phyloP scores from a whole-genome alignment of 2,329 filamentous ascomycete genomes.

The Beauveria caledonica region DNA sequence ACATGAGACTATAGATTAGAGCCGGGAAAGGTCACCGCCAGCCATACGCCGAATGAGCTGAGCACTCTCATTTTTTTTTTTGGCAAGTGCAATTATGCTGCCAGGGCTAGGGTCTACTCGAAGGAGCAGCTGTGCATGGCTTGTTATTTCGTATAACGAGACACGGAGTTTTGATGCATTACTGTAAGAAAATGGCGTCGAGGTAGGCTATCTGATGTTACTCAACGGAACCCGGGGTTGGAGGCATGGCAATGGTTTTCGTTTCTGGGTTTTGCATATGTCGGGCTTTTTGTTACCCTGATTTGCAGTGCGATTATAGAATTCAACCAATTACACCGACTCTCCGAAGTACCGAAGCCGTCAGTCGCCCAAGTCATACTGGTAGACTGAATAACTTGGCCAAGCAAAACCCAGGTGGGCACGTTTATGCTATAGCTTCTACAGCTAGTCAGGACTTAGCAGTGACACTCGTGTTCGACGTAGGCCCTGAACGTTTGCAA shows the following conservation, averaged over 20 bases:
- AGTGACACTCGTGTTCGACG: neutral
- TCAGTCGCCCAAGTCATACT: too few relatives aligned
- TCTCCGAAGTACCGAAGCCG: too few relatives aligned
- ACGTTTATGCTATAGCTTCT: neutral
- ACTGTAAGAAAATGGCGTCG: conserved; percentile 2
- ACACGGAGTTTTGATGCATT: neutral
- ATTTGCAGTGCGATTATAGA: neutral
- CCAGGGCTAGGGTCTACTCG: neutral
- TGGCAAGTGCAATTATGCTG: neutral
- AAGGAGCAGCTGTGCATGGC: neutral
- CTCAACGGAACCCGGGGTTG: neutral
- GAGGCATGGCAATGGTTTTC: neutral
- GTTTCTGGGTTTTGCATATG: neutral
- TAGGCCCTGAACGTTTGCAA: neutral
- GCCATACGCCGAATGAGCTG: neutral
- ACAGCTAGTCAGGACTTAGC: too few relatives aligned
- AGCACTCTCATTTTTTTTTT: neutral
- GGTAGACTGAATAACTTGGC: too few relatives aligned
- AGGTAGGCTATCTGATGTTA: neutral
- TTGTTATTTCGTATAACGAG: neutral
- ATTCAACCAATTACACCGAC: too few relatives aligned
- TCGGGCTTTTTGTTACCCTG: neutral
- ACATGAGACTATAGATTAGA: conserved; percentile 30
- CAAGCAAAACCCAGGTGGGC: neutral
- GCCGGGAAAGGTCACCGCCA: neutral